phyloP scores from a whole-genome alignment of 2,329 filamentous ascomycete species.

The Pochonia chlamydosporia region DNA sequence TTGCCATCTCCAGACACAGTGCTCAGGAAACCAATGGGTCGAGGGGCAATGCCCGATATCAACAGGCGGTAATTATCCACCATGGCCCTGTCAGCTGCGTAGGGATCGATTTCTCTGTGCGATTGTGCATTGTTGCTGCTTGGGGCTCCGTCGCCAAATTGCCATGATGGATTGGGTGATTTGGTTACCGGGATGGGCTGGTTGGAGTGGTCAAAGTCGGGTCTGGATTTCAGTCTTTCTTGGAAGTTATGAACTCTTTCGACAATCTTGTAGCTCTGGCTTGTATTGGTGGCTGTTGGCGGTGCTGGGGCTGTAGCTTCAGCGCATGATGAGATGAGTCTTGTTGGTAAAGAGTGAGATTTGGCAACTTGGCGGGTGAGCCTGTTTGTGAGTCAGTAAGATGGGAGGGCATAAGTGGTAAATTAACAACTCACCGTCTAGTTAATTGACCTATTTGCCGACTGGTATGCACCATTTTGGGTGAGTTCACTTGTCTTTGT shows the following conservation, averaged over 20 bases:
- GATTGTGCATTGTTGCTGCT: constrained; percentile 23
- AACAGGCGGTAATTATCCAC: constrained; percentile 80
- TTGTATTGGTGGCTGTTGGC: too few species aligned
- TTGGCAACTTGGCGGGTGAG: too few species aligned
- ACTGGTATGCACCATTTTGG: too few species aligned
- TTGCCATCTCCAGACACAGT: constrained; percentile 51
- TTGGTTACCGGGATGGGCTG: constrained; percentile 21
- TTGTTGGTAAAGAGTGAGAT: too few species aligned
- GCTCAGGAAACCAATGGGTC: constrained; percentile 62
- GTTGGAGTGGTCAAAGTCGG: constrained; percentile 17
- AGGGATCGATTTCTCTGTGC: constrained; percentile 74
- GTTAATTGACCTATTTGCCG: too few species aligned
- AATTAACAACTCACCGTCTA: too few species aligned
- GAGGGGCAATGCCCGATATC: constrained; percentile 71
- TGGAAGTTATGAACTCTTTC: constrained; percentile 17
- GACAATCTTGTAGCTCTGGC: constrained; percentile 16
- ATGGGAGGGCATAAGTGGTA: too few species aligned
- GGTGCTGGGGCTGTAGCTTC: too few species aligned
- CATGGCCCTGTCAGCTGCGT: constrained; percentile 60
- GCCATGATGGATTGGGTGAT: constrained; percentile 41
- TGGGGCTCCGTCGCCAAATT: constrained; percentile 30
- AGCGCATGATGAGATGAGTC: too few species aligned
- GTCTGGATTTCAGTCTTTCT: constrained; percentile 16
- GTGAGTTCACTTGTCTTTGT: too few species aligned
- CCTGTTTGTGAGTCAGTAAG: too few species aligned